phyloP scores from a whole-genome alignment of 345 rosid species.

The Citrus cavaleriei region DNA sequence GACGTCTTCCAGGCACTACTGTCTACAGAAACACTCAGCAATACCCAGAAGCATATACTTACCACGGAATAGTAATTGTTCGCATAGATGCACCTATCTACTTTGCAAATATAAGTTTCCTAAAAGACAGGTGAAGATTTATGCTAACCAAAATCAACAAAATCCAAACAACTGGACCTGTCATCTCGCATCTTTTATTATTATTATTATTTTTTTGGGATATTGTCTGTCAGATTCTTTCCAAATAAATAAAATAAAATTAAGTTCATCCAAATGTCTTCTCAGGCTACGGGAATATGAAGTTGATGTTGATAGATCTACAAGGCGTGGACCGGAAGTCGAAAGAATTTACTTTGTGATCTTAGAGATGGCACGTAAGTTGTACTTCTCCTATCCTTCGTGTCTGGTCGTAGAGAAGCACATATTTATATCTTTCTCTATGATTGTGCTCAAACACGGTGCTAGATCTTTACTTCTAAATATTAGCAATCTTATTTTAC shows the following conservation, averaged over 20 bases:
- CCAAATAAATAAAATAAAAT: constrained; percentile 2
- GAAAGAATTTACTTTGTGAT: constrained; percentile 83
- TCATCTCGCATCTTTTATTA: not conserved
- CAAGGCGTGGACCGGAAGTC: constrained; percentile 76
- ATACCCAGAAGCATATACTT: constrained; percentile 95
- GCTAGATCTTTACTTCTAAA: not conserved
- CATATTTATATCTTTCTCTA: not conserved
- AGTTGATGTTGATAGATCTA: constrained; percentile 66
- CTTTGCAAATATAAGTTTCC: constrained; percentile 92
- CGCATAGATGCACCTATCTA: constrained; percentile 93
- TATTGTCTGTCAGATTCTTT: not conserved
- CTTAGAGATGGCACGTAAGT: constrained; percentile 96
- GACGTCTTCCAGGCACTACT: constrained; percentile 98
- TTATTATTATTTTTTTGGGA: not conserved
- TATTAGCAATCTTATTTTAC: not conserved
- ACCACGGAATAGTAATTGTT: constrained; percentile 89
- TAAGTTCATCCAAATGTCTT: constrained; percentile 10
- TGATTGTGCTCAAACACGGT: not conserved
- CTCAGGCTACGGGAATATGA: constrained; percentile 87
- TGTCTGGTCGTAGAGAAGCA: not conserved
- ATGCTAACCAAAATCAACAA: constrained; percentile 5
- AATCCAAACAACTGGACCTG: not conserved
- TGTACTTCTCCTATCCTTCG: not conserved
- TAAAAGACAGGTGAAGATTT: constrained; percentile 73
- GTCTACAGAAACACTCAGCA: constrained; percentile 85